Evolutionary conservation across 257 asterid species (phyloP).

Genomic region (Solanum rostratum): DNA sequence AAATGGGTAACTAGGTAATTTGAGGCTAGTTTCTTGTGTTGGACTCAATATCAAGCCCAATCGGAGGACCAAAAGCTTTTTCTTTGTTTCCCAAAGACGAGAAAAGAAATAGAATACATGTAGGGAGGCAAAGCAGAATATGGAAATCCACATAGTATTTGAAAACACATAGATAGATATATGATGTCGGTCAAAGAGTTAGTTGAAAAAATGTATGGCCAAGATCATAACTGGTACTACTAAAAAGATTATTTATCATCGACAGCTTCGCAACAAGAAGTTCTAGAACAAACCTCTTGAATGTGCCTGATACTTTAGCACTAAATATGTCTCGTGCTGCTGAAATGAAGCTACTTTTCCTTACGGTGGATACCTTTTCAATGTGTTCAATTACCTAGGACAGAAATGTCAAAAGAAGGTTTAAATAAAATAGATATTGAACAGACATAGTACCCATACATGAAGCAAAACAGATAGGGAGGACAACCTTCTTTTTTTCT

Average conservation of each 20-base stretch:
- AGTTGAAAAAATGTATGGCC: neutral
- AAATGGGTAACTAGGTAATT: neutral
- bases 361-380: conserved; percentile 68
- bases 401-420: conserved; percentile 11
- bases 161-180: neutral
- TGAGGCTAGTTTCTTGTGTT: neutral
- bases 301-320: conserved; percentile 89
- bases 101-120: neutral
- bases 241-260: neutral
- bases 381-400: conserved; percentile 75
- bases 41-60: neutral
- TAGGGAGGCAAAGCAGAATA: neutral
- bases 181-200: neutral
- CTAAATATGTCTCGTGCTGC: conserved; percentile 82
- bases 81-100: neutral
- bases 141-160: neutral
- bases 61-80: neutral
- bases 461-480: neutral
- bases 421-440: neutral
- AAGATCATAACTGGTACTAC: neutral
- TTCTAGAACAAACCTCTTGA: conserved; percentile 51
- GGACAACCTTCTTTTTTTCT: conserved; percentile 68
- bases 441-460: neutral
- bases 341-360: conserved; percentile 81
- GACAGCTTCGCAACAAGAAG: neutral